Percentiles rank a stretch among this genome's conserved stretches.
Conservation (phyloP, 768 basidiomycete genomes). For the Ramaria sp. region DNA sequence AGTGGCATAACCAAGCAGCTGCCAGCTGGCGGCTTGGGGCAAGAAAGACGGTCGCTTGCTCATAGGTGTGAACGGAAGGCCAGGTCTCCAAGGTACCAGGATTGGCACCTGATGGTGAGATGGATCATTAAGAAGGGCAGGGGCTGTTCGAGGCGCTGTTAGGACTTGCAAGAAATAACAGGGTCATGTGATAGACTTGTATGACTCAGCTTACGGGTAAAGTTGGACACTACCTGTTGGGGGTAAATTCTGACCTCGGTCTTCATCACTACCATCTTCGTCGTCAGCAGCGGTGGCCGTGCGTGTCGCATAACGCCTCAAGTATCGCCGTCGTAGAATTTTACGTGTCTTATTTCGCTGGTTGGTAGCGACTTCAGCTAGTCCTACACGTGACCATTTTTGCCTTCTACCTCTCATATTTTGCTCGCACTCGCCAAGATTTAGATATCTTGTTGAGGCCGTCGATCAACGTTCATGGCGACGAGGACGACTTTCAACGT, state of each 20-base stretch:
- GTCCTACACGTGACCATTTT: not conserved
- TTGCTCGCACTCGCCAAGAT: too few species aligned
- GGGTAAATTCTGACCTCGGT: not conserved
- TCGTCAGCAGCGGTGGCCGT: not conserved
- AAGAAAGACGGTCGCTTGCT: too few species aligned
- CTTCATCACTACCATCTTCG: not conserved
- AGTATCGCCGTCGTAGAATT: not conserved
- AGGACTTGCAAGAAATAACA: not conserved
- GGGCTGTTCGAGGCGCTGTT: not conserved
- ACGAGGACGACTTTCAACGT: constrained; percentile 4
- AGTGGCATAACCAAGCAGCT: too few species aligned
- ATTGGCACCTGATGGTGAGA: too few species aligned
- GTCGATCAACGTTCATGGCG: not conserved
- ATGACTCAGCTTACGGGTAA: too few species aligned
- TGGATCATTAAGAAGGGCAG: too few species aligned
- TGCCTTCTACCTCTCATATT: not conserved
- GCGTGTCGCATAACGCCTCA: not conserved
- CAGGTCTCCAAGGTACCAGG: too few species aligned
- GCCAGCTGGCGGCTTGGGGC: too few species aligned
- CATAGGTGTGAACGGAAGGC: too few species aligned
- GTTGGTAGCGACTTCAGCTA: not conserved
- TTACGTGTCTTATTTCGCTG: not conserved
- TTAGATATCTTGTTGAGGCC: not conserved
- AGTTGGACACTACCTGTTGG: too few species aligned
- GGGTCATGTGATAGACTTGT: not conserved